A percentile compares a stretch with the other conserved stretches of the same genome.
Conservation (phyloP, 352 stramenopile genomes). For the Discostella stelligera region DNA sequence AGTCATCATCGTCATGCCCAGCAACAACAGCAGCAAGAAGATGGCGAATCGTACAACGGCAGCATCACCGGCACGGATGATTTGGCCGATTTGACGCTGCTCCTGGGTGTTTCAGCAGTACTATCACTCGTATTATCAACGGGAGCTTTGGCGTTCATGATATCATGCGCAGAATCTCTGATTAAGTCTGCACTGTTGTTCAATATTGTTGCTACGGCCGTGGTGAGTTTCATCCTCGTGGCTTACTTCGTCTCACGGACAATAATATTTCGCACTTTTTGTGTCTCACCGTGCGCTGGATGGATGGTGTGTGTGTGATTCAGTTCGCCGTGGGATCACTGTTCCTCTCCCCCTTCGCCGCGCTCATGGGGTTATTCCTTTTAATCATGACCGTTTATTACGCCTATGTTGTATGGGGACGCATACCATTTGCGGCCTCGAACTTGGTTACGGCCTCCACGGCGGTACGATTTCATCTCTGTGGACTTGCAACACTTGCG, state of each 20-base stretch:
- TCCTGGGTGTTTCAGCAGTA: conserved; percentile 38
- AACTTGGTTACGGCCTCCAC: conserved; percentile 88
- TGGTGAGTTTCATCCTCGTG: conserved; percentile 19
- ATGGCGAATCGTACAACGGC: background rate
- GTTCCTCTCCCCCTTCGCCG: conserved; percentile 37
- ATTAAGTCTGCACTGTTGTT: conserved; percentile 65
- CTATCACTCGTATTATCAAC: conserved; percentile 48
- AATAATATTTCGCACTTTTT: background rate
- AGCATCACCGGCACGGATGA: conserved; percentile 12
- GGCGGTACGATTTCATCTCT: conserved; percentile 87
- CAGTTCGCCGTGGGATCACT: conserved; percentile 34
- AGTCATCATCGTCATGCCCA: background rate
- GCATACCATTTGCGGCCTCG: conserved; percentile 91
- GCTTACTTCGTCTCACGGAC: background rate
- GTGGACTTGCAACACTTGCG: conserved; percentile 85
- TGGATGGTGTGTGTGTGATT: background rate
- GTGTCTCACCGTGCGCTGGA: background rate
- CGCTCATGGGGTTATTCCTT: conserved; percentile 42
- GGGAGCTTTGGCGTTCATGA: conserved; percentile 59
- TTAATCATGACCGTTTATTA: conserved; percentile 75
- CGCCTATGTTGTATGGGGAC: conserved; percentile 80
- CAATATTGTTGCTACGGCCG: conserved; percentile 47
- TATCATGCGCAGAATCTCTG: conserved; percentile 43
- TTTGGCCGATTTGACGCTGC: conserved; percentile 32
- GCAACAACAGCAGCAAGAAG: background rate